phyloP scores from a whole-genome alignment of 2,329 filamentous ascomycete genomes.

The Ilyonectria destructans region DNA sequence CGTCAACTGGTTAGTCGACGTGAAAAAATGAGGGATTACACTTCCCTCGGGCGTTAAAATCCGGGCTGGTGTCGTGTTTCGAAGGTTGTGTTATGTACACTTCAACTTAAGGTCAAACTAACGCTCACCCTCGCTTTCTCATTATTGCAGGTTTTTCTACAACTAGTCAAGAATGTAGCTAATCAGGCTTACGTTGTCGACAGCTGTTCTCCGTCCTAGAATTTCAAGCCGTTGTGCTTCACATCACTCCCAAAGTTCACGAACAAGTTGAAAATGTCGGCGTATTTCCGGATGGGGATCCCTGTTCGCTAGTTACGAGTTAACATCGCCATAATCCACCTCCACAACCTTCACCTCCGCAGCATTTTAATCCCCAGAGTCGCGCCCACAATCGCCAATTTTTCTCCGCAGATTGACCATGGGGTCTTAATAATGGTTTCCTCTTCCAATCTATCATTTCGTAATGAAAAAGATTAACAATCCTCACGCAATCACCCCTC shows the following conservation, averaged over 20 bases:
- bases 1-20: not conserved
- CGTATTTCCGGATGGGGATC: not conserved
- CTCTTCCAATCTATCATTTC: conserved; percentile 9
- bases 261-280: not conserved
- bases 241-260: not conserved
- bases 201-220: not conserved
- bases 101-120: not conserved
- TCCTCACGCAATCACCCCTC: not conserved
- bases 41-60: not conserved
- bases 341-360: conserved; percentile 2
- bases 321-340: not conserved
- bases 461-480: conserved; percentile 7
- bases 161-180: too few relatives aligned
- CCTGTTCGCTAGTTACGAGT: not conserved
- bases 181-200: too few relatives aligned
- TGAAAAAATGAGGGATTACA: not conserved
- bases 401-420: conserved; percentile 10
- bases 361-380: not conserved
- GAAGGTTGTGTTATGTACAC: not conserved
- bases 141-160: too few relatives aligned
- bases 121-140: too few relatives aligned
- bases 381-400: not conserved
- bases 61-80: not conserved
- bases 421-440: conserved; percentile 10
- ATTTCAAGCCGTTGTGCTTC: not conserved